Evolutionary conservation across 257 asterid genomes (phyloP).

Genomic region (Nyctanthes arbortristis): DNA sequence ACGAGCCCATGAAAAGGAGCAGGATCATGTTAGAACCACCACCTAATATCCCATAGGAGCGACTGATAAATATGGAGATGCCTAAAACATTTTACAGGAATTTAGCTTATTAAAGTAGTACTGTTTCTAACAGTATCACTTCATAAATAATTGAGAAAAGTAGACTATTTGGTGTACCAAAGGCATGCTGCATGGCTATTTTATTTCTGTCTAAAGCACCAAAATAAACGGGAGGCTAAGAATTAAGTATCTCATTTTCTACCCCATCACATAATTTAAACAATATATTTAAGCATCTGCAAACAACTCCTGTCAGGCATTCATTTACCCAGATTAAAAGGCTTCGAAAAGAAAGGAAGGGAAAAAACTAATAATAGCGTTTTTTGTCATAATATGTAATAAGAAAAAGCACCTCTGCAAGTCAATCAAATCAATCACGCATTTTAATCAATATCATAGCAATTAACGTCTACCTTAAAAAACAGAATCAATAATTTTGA

Average conservation of each 20-base stretch:
- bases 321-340: not conserved
- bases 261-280: not conserved
- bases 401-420: not conserved
- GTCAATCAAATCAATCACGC: not conserved
- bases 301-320: not conserved
- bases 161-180: not conserved
- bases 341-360: not conserved
- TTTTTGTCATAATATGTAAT: no score
- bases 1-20: conserved; percentile 1
- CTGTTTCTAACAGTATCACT: not conserved
- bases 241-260: not conserved
- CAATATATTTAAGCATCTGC: not conserved
- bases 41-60: not conserved
- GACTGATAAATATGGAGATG: not conserved
- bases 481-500: conserved; percentile 4
- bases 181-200: not conserved
- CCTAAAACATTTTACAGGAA: not conserved
- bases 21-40: not conserved
- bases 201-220: not conserved
- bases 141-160: no score
- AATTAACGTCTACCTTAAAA: no score
- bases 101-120: not conserved
- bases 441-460: not conserved
- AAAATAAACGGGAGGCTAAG: not conserved
- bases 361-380: conserved; percentile 1